Conservation (phyloP, 306 rosid species). For the Psophocarpus tetragonolobus region DNA sequence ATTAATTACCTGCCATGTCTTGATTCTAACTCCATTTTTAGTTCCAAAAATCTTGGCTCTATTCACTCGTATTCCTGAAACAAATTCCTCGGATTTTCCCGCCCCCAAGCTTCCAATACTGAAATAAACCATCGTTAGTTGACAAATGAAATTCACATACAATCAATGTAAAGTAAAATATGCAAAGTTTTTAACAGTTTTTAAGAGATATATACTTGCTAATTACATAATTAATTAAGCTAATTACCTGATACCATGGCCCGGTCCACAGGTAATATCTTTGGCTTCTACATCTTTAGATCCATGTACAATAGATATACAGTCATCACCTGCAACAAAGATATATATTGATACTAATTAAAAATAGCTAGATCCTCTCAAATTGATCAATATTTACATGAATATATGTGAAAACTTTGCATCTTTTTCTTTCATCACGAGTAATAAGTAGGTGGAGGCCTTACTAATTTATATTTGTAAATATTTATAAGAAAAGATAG, state of each 20-base stretch:
- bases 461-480: not conserved
- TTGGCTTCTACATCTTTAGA: slow-evolving; percentile 54
- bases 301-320: slow-evolving; percentile 80
- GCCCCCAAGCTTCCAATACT: slow-evolving; percentile 86
- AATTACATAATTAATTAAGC: not conserved
- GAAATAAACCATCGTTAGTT: slow-evolving; percentile 19
- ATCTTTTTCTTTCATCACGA: not conserved
- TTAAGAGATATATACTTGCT: not conserved
- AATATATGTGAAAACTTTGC: not conserved
- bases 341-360: not conserved
- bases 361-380: not conserved
- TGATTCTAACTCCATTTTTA: slow-evolving; percentile 75
- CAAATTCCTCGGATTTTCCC: slow-evolving; percentile 49
- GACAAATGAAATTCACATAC: not conserved
- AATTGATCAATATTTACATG: not conserved
- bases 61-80: slow-evolving; percentile 57
- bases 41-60: slow-evolving; percentile 76
- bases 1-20: slow-evolving; percentile 78
- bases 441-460: not conserved
- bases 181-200: not conserved
- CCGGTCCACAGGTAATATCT: slow-evolving; percentile 79
- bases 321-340: slow-evolving; percentile 67
- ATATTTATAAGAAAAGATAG: not conserved
- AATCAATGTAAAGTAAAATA: not conserved
- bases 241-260: slow-evolving; percentile 85